phyloP scores from a whole-genome alignment of 2,329 filamentous ascomycete species.

The Colletotrichum zoysiae region DNA sequence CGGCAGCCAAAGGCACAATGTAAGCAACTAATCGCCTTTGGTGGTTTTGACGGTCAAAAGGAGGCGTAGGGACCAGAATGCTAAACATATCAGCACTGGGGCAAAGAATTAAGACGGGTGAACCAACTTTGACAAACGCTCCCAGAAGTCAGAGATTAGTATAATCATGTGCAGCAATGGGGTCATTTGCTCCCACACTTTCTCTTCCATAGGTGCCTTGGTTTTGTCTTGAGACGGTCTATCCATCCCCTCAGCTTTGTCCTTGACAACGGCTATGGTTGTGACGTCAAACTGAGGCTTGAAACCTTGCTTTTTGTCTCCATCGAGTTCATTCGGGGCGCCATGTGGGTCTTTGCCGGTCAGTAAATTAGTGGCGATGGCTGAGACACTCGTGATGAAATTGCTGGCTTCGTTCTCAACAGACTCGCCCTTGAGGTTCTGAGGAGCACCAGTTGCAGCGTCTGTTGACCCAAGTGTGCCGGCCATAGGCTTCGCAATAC shows the following conservation, averaged over 20 bases:
- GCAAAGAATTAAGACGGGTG: not conserved
- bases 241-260: slow-evolving; percentile 36
- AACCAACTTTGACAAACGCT: slow-evolving; percentile 45
- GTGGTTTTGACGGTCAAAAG: slow-evolving; percentile 40
- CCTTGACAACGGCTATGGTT: slow-evolving; percentile 31
- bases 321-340: slow-evolving; percentile 1
- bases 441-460: slow-evolving; percentile 72
- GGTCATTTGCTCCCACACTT: slow-evolving; percentile 35
- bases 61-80: slow-evolving; percentile 39
- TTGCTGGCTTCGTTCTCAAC: slow-evolving; percentile 52
- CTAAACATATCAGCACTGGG: slow-evolving; percentile 7
- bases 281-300: slow-evolving; percentile 21
- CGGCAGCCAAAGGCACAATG: not conserved
- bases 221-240: slow-evolving; percentile 38
- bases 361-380: slow-evolving; percentile 42
- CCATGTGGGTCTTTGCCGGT: slow-evolving; percentile 21
- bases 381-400: slow-evolving; percentile 70
- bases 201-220: slow-evolving; percentile 31
- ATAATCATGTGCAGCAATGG: slow-evolving; percentile 41
- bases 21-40: slow-evolving; percentile 1
- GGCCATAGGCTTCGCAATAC: slow-evolving; percentile 71
- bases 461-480: slow-evolving; percentile 71
- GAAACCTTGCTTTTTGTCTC: slow-evolving; percentile 2
- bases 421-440: slow-evolving; percentile 67
- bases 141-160: slow-evolving; percentile 45